Conservation (phyloP, 2,329 filamentous ascomycete genomes). For the Remersonia thermophila region DNA sequence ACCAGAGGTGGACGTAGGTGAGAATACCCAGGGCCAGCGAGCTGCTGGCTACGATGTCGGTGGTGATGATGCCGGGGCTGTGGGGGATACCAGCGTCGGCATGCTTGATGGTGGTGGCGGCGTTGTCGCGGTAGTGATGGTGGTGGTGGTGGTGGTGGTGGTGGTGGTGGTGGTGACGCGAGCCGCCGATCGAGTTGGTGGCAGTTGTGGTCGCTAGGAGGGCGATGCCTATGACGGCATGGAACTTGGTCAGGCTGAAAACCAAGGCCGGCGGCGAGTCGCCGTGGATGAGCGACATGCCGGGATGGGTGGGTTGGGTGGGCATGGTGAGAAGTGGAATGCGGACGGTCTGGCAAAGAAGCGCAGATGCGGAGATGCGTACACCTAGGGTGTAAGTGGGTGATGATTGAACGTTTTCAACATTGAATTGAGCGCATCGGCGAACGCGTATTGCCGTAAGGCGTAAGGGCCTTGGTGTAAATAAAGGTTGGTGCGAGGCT, state of each 20-base stretch:
- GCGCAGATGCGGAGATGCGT: too few relatives aligned
- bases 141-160: too few relatives aligned
- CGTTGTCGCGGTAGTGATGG: too few relatives aligned
- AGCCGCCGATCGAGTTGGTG: neutral
- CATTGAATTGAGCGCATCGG: too few relatives aligned
- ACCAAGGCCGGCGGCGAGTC: neutral
- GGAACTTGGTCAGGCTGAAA: conserved; percentile 3
- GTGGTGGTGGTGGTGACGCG: neutral
- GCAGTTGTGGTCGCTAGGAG: neutral
- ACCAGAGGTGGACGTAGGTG: conserved; percentile 5
- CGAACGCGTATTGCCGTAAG: too few relatives aligned
- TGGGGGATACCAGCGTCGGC: neutral
- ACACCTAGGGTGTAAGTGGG: too few relatives aligned
- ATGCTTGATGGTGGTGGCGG: neutral
- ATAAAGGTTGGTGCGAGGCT: too few relatives aligned
- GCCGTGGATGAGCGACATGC: too few relatives aligned
- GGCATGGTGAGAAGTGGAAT: neutral
- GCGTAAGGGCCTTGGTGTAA: too few relatives aligned
- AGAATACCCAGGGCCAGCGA: too few relatives aligned
- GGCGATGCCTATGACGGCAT: conserved; percentile 1
- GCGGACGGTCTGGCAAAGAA: too few relatives aligned
- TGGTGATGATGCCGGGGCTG: neutral
- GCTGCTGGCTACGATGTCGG: neutral
- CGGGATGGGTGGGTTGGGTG: neutral
- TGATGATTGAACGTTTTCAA: too few relatives aligned